These are phyloP conservation scores for Lotmaria passim DNA, from an alignment of 208 protist species.

Conservation along the genomic window DNA sequence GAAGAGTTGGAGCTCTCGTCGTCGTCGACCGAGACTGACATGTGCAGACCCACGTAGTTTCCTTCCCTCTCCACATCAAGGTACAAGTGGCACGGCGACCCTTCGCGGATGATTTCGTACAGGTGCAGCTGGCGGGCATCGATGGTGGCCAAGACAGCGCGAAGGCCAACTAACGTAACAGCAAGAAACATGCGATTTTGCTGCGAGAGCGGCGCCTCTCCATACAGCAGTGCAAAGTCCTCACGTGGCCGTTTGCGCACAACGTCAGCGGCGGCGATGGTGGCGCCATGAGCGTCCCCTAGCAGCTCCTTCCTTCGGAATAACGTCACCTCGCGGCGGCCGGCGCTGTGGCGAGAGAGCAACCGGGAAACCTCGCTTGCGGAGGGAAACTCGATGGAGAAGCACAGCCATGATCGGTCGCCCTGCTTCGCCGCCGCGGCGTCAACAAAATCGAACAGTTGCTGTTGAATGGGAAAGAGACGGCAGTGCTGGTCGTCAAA, in stretches of 20 bases:
- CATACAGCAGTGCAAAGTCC: slow-evolving; percentile 72
- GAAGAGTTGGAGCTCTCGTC: slow-evolving; percentile 23
- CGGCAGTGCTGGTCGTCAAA: slow-evolving; percentile 50
- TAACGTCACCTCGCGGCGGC: not conserved
- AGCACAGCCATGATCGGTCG: slow-evolving; percentile 56
- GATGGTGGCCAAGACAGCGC: slow-evolving; percentile 39
- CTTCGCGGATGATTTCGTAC: slow-evolving; percentile 87
- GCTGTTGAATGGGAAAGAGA: slow-evolving; percentile 71
- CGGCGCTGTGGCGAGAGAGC: slow-evolving; percentile 40
- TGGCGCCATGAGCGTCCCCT: not conserved
- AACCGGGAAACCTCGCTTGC: slow-evolving; percentile 48
- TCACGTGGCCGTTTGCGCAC: slow-evolving; percentile 36
- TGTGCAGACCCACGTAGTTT: slow-evolving; percentile 38
- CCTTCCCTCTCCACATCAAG: slow-evolving; percentile 85
- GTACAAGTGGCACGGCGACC: slow-evolving; percentile 73
- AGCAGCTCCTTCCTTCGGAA: slow-evolving; percentile 1
- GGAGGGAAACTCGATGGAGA: slow-evolving; percentile 84
- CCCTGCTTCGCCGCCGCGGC: not conserved
- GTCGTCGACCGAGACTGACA: slow-evolving; percentile 29
- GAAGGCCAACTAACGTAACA: slow-evolving; percentile 40
- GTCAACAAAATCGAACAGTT: slow-evolving; percentile 87
- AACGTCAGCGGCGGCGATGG: not conserved
- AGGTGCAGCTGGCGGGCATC: slow-evolving; percentile 68
- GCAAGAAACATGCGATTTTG: slow-evolving; percentile 85
- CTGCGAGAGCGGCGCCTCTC: slow-evolving; percentile 51